Base-by-base conservation (phyloP, 192 early-diverging fungal genomes). In the Funneliformis geosporum region DNA sequence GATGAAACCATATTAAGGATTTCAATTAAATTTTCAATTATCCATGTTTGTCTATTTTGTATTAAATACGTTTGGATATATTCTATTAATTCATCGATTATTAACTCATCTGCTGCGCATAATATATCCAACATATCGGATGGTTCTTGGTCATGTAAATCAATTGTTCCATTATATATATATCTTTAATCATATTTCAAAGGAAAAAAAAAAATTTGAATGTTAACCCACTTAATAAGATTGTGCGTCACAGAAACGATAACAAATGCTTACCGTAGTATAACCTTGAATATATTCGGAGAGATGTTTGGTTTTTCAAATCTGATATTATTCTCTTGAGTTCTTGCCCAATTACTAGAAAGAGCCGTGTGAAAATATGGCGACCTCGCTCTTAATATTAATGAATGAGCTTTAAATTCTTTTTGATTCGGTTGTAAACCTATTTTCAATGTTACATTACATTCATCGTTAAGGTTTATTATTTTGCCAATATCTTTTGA, bases 71-170 rank as follows among this genome's bases (percentile, higher is more conserved):
- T 38, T 64, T 76, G 75, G 27, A 64, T 23, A 25, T 64, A 42
- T 12, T 60, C 40, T 9, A 60, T 16, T 44, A 76, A 50, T 28
- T 64, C 75, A 76, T 25, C 43, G 42, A 76, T 60, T 38, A 42
- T 27, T n/a, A 76, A 42, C 64, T 76, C 75, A 21, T 76, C 75
- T 43, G 75, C 75, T 38, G 75, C 75, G 10, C 60, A 39, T 8
- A 76, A 23, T 42, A 76, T 5, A 64, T 76, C 55, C 3, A 76
- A 60, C 12, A 76, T 76, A 2, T 76, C 40, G 11, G 9, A 50
- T 12, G 11, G 25, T 9, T 25, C 33, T 12, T 76, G 5, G 23
- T 43, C 60, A 11, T 75, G 40, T 44, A 76, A 43, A 2, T 60
- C 1, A 25, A 76, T 25, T 11, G n/a, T 62, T 16, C 60, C 75